Evolutionary conservation across 1,139 yeast species (phyloP).

Genomic region (Diutina mesorugosa): DNA sequence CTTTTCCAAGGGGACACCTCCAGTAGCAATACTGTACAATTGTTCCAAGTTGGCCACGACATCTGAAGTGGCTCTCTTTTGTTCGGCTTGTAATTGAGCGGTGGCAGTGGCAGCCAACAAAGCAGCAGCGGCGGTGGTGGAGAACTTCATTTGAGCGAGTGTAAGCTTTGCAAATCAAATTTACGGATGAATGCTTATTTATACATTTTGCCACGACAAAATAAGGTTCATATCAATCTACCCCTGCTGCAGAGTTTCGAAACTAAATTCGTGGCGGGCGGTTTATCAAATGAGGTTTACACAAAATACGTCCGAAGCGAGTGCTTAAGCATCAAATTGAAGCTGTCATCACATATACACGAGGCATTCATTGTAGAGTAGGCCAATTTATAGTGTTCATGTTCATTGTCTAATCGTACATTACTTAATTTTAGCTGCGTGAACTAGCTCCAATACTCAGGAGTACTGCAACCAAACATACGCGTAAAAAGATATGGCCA

Average conservation of each 20-base stretch:
- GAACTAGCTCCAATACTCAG: not conserved
- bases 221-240: not conserved
- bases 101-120: constrained; percentile 1
- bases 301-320: not conserved
- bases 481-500: not conserved
- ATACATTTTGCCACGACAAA: too few species aligned
- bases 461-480: not conserved
- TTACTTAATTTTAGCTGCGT: not conserved
- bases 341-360: too few species aligned
- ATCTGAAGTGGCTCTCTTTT: not conserved
- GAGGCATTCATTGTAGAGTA: too few species aligned
- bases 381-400: too few species aligned
- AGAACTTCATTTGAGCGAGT: constrained; percentile 1
- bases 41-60: not conserved
- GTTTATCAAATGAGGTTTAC: too few species aligned
- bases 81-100: not conserved
- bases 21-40: not conserved
- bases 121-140: not conserved
- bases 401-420: too few species aligned
- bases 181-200: not conserved
- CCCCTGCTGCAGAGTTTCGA: not conserved
- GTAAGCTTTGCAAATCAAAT: not conserved
- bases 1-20: not conserved
- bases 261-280: not conserved
- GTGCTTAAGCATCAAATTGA: too few species aligned